These are phyloP conservation scores for Pseudogymnoascus destructans DNA, from an alignment of 2,329 filamentous ascomycete genomes.

Conservation along the genomic window DNA sequence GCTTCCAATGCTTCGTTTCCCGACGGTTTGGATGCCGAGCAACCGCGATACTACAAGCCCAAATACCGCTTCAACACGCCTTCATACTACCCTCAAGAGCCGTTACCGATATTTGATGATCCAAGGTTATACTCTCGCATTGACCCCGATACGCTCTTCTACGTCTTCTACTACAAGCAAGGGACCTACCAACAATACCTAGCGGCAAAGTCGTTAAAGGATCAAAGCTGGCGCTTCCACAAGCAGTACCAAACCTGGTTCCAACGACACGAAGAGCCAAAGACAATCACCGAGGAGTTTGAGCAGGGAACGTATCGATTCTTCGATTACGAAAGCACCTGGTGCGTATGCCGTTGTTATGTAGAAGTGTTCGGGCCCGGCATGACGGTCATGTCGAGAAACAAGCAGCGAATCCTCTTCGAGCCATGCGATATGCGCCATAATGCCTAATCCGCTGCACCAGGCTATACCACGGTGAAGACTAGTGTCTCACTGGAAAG, in stretches of 20 bases:
- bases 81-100: conserved; percentile 81
- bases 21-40: conserved; percentile 63
- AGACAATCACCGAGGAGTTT: conserved; percentile 96
- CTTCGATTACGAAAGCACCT: conserved; percentile 98
- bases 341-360: conserved; percentile 44
- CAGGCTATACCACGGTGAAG: conserved; percentile 2
- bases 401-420: not conserved
- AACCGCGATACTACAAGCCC: conserved; percentile 72
- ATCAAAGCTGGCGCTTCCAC: conserved; percentile 97
- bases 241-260: conserved; percentile 99
- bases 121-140: conserved; percentile 76
- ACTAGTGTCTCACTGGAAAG: conserved; percentile 12
- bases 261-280: conserved; percentile 94
- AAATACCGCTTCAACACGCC: conserved; percentile 67
- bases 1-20: conserved; percentile 63
- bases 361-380: conserved; percentile 10
- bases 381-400: conserved; percentile 8
- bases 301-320: conserved; percentile 98
- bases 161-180: conserved; percentile 98
- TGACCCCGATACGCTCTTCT: conserved; percentile 93
- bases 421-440: not conserved
- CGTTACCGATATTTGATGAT: conserved; percentile 84
- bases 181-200: conserved; percentile 91
- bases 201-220: conserved; percentile 91
- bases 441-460: not conserved